Percentiles rank a stretch among this genome's conserved stretches.
Evolutionary conservation across 306 rosid species (phyloP).

Genomic region (Abrus pulchellus): DNA sequence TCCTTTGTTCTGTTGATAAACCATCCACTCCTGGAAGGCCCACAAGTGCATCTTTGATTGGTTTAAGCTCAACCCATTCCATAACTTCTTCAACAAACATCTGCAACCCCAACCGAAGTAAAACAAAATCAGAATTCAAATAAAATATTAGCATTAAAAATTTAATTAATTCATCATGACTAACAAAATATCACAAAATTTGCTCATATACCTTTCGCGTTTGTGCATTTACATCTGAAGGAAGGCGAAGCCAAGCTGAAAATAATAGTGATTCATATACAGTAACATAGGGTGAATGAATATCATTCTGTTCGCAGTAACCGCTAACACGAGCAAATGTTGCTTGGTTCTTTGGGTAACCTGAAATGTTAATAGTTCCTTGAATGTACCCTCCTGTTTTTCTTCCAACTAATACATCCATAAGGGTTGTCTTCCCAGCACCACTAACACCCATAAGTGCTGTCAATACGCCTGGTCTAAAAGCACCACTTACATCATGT

Average conservation of each 20-base stretch:
- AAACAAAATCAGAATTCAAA: neutral
- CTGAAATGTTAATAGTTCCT: conserved; percentile 65
- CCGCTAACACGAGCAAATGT: conserved; percentile 66
- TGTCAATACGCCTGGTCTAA: conserved; percentile 69
- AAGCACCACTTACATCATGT: conserved; percentile 71
- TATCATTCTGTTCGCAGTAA: conserved; percentile 70
- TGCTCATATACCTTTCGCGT: conserved; percentile 39
- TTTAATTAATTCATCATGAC: neutral
- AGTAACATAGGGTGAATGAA: conserved; percentile 65
- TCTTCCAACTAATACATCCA: conserved; percentile 77
- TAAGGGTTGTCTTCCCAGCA: conserved; percentile 73
- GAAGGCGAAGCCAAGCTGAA: conserved; percentile 74
- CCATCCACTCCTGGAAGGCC: conserved; percentile 64
- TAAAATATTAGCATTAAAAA: neutral
- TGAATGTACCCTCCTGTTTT: conserved; percentile 65
- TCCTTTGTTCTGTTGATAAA: conserved; percentile 66
- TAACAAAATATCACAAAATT: neutral
- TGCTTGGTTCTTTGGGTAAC: conserved; percentile 67
- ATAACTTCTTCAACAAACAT: conserved; percentile 67
- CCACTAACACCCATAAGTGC: conserved; percentile 73
- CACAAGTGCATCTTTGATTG: conserved; percentile 59
- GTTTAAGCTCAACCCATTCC: conserved; percentile 66
- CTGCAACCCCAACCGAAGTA: conserved; percentile 41
- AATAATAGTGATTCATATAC: conserved; percentile 64
- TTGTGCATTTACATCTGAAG: conserved; percentile 48